Base-by-base conservation (phyloP, 2,329 filamentous ascomycete species). In the Coccinonectria pachysandricola region DNA sequence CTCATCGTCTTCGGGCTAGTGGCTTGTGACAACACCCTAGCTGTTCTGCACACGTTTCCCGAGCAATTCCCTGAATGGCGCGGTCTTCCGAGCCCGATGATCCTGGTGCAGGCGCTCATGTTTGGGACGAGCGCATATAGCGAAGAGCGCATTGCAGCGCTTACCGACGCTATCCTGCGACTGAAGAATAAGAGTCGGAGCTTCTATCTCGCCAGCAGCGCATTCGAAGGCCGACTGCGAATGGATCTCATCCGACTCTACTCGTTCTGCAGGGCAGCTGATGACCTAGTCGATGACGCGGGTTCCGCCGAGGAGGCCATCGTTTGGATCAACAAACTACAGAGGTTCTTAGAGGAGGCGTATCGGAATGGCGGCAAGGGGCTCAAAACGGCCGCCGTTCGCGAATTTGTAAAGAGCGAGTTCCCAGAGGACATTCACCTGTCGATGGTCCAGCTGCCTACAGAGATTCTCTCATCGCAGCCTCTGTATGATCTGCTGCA, bases 251-350 rank as follows among this genome's bases (percentile, higher is more conserved):
- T 81, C 14, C 53, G 80, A 2, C 54, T 85, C 4, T 84, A 84
- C 45, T 79, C 77, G 0, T 84, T 82, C 46, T 85, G 79, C 40
- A 65, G 79, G 8, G 69, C 82, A 7, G 77, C 77, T 2, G 80
- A 85, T 46, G 79, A 85, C 41, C 58, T 85, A 4, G 68, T 85
- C 7, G 79, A 85, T 39, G 68, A 82, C 32, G 69, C 79, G 1
- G 40, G 54, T 2, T 62, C 60, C 2, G 46, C 57, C 1, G 44
- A 56, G 0, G 69, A 76, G 38, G 73, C 75, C 5, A 52, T 54
- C 14, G 40, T 53, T 7, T 80, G 75, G 67, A 69, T 81, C 23
- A 46, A 53, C 10, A 75, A 70, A 43, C 57, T 82, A 12, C 62
- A 61, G 13, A 49, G 53, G 4, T 79, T 71, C 36, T 58, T 82